Evolutionary conservation across 768 basidiomycete genomes (phyloP).

Genomic region (Amanita pallidorosea): DNA sequence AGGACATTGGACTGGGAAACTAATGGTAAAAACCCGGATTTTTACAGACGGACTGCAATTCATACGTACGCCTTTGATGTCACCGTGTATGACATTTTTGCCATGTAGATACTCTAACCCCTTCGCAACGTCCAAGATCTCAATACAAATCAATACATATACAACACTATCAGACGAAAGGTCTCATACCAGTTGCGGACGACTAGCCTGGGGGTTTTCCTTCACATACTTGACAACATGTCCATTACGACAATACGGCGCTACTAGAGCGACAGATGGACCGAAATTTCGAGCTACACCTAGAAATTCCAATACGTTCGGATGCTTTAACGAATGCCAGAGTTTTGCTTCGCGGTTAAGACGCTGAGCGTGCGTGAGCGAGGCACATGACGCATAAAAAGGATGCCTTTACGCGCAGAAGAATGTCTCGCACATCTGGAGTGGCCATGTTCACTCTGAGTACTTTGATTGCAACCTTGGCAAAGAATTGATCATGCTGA

Average conservation of each 20-base stretch:
- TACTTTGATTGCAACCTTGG: slow-evolving; percentile 47
- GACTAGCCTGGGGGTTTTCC: slow-evolving; percentile 15
- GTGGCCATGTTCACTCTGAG: slow-evolving; percentile 26
- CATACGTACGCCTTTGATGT: slow-evolving; percentile 44
- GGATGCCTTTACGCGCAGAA: slow-evolving; percentile 32
- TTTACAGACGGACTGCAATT: neutral
- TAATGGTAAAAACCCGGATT: neutral
- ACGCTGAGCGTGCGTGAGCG: slow-evolving; percentile 24
- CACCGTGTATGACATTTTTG: slow-evolving; percentile 47
- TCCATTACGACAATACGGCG: slow-evolving; percentile 54
- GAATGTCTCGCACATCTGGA: slow-evolving; percentile 37
- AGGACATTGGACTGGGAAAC: slow-evolving; percentile 41
- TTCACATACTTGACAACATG: slow-evolving; percentile 34
- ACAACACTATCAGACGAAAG: too few relatives aligned
- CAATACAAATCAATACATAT: slow-evolving; percentile 22
- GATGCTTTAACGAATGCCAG: slow-evolving; percentile 50
- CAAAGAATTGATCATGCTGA: neutral
- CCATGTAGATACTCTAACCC: slow-evolving; percentile 49
- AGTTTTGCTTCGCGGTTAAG: slow-evolving; percentile 45
- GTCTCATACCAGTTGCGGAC: neutral
- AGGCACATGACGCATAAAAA: neutral
- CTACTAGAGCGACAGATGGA: slow-evolving; percentile 48
- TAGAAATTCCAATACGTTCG: slow-evolving; percentile 42
- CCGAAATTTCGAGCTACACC: slow-evolving; percentile 40
- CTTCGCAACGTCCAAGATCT: slow-evolving; percentile 29